Base-by-base conservation (phyloP, 352 stramenopile species). In the Pythium phragmitis region DNA sequence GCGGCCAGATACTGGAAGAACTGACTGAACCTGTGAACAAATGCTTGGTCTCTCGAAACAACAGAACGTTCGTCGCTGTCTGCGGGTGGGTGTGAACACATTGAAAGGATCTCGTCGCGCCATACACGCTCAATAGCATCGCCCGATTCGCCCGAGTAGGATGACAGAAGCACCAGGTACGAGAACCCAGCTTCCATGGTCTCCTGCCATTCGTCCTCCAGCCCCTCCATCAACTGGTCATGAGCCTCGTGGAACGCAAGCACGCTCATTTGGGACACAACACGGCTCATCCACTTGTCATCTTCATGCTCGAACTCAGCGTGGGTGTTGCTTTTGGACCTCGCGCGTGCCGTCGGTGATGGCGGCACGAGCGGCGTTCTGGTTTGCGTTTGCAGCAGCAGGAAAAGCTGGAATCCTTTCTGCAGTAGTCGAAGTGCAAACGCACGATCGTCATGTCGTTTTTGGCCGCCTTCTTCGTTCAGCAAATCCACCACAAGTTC, bases 401-500 rank as follows among this genome's bases (percentile, higher is more conserved):
- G 60, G 9, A 78, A 49, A 1, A 92, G 63, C 42, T 79, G 72
- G 34, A 89, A 75, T 0, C 83, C 83, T 47, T 82, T 82, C 45
- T 90, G 79, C 7, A 92, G 56, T 19, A 92, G 54, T 19, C 74
- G 67, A 26, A 92, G 42, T 30, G 89, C 46, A 42, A 90, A 87
- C 14, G 63, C 62, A 0, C 73, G 70, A 37, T 92, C 60, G 16
- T 68, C 52, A 7, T 57, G 21, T 7, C 23, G 45, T 26, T 30
- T 62, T 34, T 37, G 45, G 13, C 50, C 34, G 13, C 76, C 2
- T 79, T 81, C 77, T 59, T 90, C 73, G 21, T 78, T 59, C 16
- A 90, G 64, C 46, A 92, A 60, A n/a, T 87, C 83, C 7, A 90
- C 64, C 0, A 90, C 81, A n/a, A 89, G 50, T 16, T 88, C 75